phyloP scores from a whole-genome alignment of 2,329 filamentous ascomycete species.

The Plectosphaerella cucumerina region DNA sequence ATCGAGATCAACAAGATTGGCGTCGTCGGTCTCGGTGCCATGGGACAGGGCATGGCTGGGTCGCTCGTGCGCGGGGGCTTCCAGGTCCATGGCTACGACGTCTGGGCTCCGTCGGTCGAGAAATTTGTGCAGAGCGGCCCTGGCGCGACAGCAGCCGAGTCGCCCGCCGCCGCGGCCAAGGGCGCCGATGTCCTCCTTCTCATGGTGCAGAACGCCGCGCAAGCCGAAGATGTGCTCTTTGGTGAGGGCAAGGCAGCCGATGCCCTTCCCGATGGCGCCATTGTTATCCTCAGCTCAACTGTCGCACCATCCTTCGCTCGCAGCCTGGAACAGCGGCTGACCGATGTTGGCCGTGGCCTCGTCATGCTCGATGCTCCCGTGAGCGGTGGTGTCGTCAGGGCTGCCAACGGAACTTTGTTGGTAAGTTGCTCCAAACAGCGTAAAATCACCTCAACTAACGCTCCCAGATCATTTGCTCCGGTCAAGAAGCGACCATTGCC shows the following conservation, averaged over 20 bases:
- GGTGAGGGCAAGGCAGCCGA: conserved; percentile 20
- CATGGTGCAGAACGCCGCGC: conserved; percentile 30
- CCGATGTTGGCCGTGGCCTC: conserved; percentile 18
- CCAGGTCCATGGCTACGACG: conserved; percentile 26
- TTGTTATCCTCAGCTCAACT: conserved; percentile 29
- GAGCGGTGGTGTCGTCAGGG: conserved; percentile 30
- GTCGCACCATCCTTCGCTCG: conserved; percentile 26
- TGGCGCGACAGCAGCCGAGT: conserved; percentile 5
- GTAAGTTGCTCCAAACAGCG: conserved; percentile 12
- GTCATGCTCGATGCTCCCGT: conserved; percentile 30
- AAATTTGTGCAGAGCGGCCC: conserved; percentile 20
- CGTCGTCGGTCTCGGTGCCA: conserved; percentile 31
- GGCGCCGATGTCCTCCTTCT: conserved; percentile 25
- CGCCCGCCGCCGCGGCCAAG: conserved; percentile 2
- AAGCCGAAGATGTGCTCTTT: conserved; percentile 27
- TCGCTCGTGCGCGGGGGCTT: conserved; percentile 27
- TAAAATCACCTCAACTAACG: conserved; percentile 1
- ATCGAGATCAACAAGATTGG: conserved; percentile 24
- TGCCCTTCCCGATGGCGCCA: conserved; percentile 19
- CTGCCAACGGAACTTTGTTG: conserved; percentile 29
- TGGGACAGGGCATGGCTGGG: conserved; percentile 32
- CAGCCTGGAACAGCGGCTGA: conserved; percentile 15
- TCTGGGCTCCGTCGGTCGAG: conserved; percentile 20
- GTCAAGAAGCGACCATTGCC: conserved; percentile 13
- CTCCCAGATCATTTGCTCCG: conserved; percentile 27